These are phyloP conservation scores for Sporopachydermia lactativora DNA, from an alignment of 805 yeast genomes.

Conservation along the genomic window DNA sequence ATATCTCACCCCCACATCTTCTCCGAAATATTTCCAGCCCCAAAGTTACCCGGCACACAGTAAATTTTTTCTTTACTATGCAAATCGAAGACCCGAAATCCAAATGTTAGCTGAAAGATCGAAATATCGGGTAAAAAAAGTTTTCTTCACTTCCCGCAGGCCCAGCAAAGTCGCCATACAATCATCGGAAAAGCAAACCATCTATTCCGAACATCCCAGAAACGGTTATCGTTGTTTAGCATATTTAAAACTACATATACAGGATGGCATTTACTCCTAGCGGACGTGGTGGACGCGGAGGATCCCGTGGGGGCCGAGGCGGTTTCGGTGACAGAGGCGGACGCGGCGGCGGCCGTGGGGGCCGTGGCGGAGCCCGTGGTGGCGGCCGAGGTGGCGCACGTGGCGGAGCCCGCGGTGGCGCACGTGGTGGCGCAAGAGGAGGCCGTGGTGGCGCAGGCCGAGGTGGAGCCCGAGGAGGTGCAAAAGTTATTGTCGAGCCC, in stretches of 20 bases:
- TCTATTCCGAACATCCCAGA: no score
- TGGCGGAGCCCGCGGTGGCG: conserved; percentile 46
- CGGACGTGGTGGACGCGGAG: conserved; percentile 25
- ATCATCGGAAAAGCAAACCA: no score
- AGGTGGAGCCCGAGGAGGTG: conserved; percentile 83
- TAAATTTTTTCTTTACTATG: no score
- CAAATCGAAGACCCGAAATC: no score
- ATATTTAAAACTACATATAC: conserved; percentile 4
- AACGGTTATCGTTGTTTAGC: no score
- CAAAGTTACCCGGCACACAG: no score
- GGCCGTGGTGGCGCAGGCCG: conserved; percentile 56
- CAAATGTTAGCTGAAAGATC: no score
- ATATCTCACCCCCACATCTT: no score
- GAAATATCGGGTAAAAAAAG: no score
- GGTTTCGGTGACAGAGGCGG: conserved; percentile 18
- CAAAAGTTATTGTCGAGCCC: conserved; percentile 95
- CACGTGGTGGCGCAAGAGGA: conserved; percentile 37
- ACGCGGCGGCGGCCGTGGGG: conserved; percentile 35
- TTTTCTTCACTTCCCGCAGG: no score
- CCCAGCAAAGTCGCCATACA: no score
- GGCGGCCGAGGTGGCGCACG: conserved; percentile 41
- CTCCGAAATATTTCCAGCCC: no score
- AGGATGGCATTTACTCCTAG: conserved; percentile 67
- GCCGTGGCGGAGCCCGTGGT: conserved; percentile 38
- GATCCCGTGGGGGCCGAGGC: conserved; percentile 19